These are phyloP conservation scores for Triticum turgidum DNA, from an alignment of 176 grass and related monocot species.

Conservation along the genomic window DNA sequence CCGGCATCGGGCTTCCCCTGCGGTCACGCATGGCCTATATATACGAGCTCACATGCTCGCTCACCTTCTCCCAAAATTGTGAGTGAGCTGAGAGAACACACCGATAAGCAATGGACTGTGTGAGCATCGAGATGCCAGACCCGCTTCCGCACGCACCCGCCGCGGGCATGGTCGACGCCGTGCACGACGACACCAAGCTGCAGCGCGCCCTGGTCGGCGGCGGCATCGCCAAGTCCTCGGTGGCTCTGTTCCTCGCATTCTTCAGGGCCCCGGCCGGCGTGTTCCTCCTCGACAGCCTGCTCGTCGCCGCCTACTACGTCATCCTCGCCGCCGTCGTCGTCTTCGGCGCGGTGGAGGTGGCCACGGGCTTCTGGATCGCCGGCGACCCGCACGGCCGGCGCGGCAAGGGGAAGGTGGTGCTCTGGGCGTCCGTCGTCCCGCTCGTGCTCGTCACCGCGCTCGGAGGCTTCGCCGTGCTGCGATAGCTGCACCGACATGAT, in stretches of 20 bases:
- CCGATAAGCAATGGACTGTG: not conserved
- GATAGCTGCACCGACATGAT: not conserved
- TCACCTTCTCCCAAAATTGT: not conserved
- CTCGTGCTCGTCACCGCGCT: slow-evolving; percentile 24
- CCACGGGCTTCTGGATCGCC: slow-evolving; percentile 9
- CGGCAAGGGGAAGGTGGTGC: not conserved
- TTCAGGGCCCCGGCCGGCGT: slow-evolving; percentile 13
- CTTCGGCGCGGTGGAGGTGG: not conserved
- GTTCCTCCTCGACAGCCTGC: not conserved
- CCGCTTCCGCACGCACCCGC: too few relatives aligned
- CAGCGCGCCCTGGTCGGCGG: not conserved
- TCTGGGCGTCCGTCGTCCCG: slow-evolving; percentile 4
- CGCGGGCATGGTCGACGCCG: slow-evolving; percentile 4
- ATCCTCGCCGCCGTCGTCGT: not conserved
- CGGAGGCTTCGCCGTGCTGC: not conserved
- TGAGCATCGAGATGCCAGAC: slow-evolving; percentile 22
- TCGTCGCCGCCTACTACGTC: slow-evolving; percentile 12
- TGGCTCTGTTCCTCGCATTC: not conserved
- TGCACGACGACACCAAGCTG: not conserved
- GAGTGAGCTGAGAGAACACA: not conserved
- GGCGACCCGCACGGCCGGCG: not conserved
- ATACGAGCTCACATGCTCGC: not conserved
- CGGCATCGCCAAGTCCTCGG: not conserved
- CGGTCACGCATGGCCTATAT: not conserved
- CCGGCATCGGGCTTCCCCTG: not conserved